Percentiles rank a stretch among this genome's conserved stretches.
phyloP scores from a whole-genome alignment of 2,329 filamentous ascomycete genomes.

The Talaromyces amestolkiae region DNA sequence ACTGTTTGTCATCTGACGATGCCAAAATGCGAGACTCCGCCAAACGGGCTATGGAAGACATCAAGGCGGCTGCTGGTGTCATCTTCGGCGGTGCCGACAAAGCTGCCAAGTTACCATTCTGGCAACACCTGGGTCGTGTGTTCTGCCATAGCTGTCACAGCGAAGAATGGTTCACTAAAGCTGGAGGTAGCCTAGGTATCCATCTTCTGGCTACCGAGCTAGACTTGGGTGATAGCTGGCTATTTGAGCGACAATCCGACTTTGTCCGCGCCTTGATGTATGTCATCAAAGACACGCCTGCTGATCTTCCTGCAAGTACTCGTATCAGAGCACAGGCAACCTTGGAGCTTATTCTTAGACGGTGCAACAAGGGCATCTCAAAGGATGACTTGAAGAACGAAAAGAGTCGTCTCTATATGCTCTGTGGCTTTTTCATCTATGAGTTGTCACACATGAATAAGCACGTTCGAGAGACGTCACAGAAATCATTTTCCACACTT shows the following conservation, averaged over 20 bases:
- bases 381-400: conserved; percentile 74
- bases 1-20: conserved; percentile 84
- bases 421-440: conserved; percentile 80
- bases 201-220: conserved; percentile 81
- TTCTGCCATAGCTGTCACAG: conserved; percentile 96
- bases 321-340: conserved; percentile 78
- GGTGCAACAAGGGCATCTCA: conserved; percentile 73
- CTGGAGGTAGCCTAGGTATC: conserved; percentile 87
- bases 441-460: conserved; percentile 95
- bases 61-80: conserved; percentile 71
- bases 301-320: conserved; percentile 87
- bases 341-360: conserved; percentile 72
- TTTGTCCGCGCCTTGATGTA: conserved; percentile 91
- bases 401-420: conserved; percentile 65
- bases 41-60: conserved; percentile 71
- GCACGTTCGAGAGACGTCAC: conserved; percentile 85
- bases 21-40: conserved; percentile 77
- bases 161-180: conserved; percentile 98
- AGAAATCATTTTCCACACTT: conserved; percentile 75
- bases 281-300: conserved; percentile 96
- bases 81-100: conserved; percentile 75
- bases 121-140: conserved; percentile 73
- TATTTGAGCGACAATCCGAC: conserved; percentile 77
- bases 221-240: conserved; percentile 79
- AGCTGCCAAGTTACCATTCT: conserved; percentile 77